phyloP scores from a whole-genome alignment of 257 asterid genomes.

The Salvia miltiorrhiza region DNA sequence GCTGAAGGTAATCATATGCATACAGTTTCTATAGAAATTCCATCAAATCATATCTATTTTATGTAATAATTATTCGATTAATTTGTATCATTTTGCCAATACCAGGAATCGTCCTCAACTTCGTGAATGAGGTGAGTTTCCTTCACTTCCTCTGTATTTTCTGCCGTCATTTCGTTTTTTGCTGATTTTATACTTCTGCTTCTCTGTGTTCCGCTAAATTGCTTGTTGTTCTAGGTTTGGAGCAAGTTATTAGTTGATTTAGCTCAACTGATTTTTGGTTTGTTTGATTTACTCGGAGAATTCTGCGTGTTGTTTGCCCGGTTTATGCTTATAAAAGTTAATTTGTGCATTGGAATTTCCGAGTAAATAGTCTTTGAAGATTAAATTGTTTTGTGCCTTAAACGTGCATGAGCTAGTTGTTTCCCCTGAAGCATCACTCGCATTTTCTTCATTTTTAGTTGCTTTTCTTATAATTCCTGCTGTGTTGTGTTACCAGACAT shows the following conservation, averaged over 20 bases:
- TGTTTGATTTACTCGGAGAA: background rate
- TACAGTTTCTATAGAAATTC: background rate
- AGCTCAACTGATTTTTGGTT: background rate
- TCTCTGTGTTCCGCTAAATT: background rate
- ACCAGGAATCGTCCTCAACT: constrained; percentile 89
- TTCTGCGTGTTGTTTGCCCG: background rate
- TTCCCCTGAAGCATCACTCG: background rate
- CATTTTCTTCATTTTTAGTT: background rate
- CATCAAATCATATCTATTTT: background rate
- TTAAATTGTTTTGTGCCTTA: background rate
- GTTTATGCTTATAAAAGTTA: background rate
- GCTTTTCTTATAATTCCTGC: background rate
- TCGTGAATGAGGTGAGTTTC: constrained; percentile 73
- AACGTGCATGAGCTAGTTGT: background rate
- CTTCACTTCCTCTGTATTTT: background rate
- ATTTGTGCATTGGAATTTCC: background rate
- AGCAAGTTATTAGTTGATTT: background rate
- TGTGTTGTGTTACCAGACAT: background rate
- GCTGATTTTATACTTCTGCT: background rate
- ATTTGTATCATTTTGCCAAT: background rate
- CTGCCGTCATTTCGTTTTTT: background rate
- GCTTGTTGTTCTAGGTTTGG: background rate
- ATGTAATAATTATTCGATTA: background rate
- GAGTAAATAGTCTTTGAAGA: background rate
- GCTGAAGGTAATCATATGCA: constrained; percentile 55